Evolutionary conservation across 1,284 basidiomycete genomes (phyloP).

Genomic region (Cryptococcus sp.): DNA sequence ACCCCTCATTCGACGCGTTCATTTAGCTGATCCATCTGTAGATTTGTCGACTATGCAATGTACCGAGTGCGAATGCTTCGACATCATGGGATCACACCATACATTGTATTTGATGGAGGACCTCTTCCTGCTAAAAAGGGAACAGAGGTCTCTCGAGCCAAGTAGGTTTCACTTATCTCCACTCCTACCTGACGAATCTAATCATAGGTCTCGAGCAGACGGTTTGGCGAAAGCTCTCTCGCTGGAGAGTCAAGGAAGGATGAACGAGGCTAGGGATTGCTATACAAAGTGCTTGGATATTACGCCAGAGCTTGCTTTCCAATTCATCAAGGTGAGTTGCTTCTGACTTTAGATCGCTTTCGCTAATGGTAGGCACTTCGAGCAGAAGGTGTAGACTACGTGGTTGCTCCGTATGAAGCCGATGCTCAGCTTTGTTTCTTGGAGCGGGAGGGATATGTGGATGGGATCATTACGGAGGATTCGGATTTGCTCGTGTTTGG

Average conservation of each 20-base stretch:
- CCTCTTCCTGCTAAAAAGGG: constrained; percentile 87
- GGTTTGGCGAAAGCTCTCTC: constrained; percentile 59
- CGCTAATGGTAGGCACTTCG: constrained; percentile 60
- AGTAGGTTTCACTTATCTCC: constrained; percentile 26
- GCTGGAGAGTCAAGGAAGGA: constrained; percentile 69
- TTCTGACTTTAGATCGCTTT: neutral
- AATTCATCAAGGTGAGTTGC: constrained; percentile 81
- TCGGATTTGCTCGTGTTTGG: constrained; percentile 97
- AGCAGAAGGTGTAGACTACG: constrained; percentile 70
- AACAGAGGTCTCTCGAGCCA: constrained; percentile 76
- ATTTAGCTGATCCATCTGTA: constrained; percentile 39
- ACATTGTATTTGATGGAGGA: constrained; percentile 95
- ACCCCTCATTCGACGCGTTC: neutral
- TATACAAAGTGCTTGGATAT: constrained; percentile 93
- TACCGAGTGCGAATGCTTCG: constrained; percentile 77
- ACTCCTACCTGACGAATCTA: neutral
- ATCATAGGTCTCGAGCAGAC: constrained; percentile 46
- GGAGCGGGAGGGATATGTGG: constrained; percentile 73
- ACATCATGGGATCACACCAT: constrained; percentile 79
- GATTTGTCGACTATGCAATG: constrained; percentile 97
- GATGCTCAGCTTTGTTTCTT: constrained; percentile 95
- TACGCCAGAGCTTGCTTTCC: constrained; percentile 94
- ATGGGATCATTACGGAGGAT: constrained; percentile 95
- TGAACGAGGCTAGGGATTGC: constrained; percentile 72
- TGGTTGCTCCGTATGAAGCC: constrained; percentile 98